These are phyloP conservation scores for Xylaria castorea DNA, from an alignment of 495 filamentous ascomycete genomes.

Conservation along the genomic window DNA sequence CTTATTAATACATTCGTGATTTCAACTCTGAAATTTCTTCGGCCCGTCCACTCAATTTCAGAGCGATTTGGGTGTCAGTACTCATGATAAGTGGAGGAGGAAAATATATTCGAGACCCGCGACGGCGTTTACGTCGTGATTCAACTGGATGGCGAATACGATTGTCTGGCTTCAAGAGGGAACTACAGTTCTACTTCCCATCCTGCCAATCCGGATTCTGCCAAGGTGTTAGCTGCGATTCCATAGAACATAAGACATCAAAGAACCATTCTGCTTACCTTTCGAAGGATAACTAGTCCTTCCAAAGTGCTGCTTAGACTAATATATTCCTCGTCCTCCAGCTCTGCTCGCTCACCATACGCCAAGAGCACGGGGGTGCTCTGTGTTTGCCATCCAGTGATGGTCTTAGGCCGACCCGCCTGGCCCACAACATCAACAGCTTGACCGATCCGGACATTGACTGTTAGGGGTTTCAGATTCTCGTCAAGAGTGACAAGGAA, in stretches of 20 bases:
- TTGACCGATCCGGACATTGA: slow-evolving; percentile 96
- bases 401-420: slow-evolving; percentile 96
- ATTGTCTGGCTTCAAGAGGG: not conserved
- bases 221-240: slow-evolving; percentile 32
- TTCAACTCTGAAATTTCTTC: not conserved
- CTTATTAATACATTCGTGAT: slow-evolving; percentile 25
- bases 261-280: slow-evolving; percentile 62
- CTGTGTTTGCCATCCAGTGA: slow-evolving; percentile 99
- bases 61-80: not conserved
- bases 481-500: slow-evolving; percentile 97
- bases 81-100: not conserved
- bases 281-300: slow-evolving; percentile 93
- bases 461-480: slow-evolving; percentile 88
- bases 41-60: not conserved
- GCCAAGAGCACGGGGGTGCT: slow-evolving; percentile 93
- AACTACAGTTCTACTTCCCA: slow-evolving; percentile 41
- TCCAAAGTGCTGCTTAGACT: slow-evolving; percentile 88
- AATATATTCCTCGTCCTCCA: slow-evolving; percentile 98
- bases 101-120: not conserved
- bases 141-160: too few species aligned
- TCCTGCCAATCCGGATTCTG: slow-evolving; percentile 59
- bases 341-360: slow-evolving; percentile 91
- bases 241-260: not conserved
- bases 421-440: slow-evolving; percentile 98
- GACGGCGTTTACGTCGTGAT: not conserved